Base-by-base conservation (phyloP, 306 rosid genomes). In the Sechiopsis laciniata region DNA sequence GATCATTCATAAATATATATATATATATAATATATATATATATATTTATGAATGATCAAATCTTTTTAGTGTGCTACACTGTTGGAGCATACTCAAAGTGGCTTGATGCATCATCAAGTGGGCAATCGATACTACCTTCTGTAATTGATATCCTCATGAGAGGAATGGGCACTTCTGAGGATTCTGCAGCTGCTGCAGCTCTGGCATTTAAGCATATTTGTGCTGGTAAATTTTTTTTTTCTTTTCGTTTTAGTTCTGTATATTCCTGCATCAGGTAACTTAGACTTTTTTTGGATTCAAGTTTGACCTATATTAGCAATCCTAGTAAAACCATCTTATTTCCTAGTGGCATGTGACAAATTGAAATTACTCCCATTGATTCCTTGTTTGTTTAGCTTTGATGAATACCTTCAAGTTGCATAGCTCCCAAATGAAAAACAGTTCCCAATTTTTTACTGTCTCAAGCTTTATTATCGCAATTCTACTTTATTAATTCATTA, bases 151-250 rank as follows among this genome's bases (percentile, higher is more conserved):
- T 87, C 78, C 88, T 95, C 83, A 88, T 91, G 97, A 89, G 84
- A 81, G 95, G 95, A 80, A 91, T 95, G 97, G 85, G 96, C 75
- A 83, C 87, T 78, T 91, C 99, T 17, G 97, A 91, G 77, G 97
- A 91, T 70, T 89, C 88, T 68, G 99, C 99, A 54, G 97, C 99
- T 1, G 99, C 97, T 76, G 99, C 99, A 3, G 96, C 99, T 67
- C 66, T 95, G 82, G 99, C 96, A 12, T 91, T 95, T 79, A 88
- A 89, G 75, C 97, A 95, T 80, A 91, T 95, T 73, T 95, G 97
- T 83, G 95, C 91, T 77, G 99, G 99, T 95, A 87, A 71, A 32
- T 29, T 65, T 37, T 32, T 32, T 71, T 81, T 71, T 45, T 79
- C 19, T 67, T 35, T 70, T 70, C 16, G 5, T 51, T 68, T 51